Evolutionary conservation across 768 basidiomycete genomes (phyloP).

Genomic region (Rhizopogon sp.): DNA sequence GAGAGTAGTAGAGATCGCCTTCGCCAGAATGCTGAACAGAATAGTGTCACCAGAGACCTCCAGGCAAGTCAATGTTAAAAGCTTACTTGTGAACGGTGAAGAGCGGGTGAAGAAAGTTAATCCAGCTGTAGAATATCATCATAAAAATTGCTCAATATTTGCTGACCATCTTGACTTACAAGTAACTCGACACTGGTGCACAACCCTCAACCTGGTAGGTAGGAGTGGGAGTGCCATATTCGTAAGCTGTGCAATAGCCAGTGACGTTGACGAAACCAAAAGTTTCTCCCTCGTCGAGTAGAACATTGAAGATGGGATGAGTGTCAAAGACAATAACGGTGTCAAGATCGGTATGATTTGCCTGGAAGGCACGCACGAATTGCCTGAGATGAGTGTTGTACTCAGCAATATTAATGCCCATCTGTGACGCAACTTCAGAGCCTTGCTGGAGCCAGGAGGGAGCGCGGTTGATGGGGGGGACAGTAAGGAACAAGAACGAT

Average conservation of each 20-base stretch:
- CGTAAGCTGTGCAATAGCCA: constrained; percentile 54
- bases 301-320: constrained; percentile 51
- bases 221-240: constrained; percentile 47
- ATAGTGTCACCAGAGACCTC: neutral
- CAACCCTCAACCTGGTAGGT: constrained; percentile 53
- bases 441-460: constrained; percentile 47
- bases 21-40: constrained; percentile 40
- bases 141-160: neutral
- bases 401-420: constrained; percentile 33
- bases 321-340: constrained; percentile 50
- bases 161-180: constrained; percentile 36
- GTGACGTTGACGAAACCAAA: constrained; percentile 57
- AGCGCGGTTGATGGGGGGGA: constrained; percentile 52
- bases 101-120: constrained; percentile 57
- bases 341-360: constrained; percentile 37
- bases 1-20: constrained; percentile 28
- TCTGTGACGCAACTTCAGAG: constrained; percentile 14
- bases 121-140: constrained; percentile 38
- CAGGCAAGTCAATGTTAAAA: neutral
- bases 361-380: constrained; percentile 35
- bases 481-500: constrained; percentile 59
- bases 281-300: constrained; percentile 46
- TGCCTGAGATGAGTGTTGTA: constrained; percentile 46
- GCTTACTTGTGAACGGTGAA: constrained; percentile 60
- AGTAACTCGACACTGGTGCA: constrained; percentile 63